Percentiles rank a stretch among this genome's conserved stretches.
Conservation (phyloP, 371 early-diverging fungal genomes). For the Parasitella parasitica region DNA sequence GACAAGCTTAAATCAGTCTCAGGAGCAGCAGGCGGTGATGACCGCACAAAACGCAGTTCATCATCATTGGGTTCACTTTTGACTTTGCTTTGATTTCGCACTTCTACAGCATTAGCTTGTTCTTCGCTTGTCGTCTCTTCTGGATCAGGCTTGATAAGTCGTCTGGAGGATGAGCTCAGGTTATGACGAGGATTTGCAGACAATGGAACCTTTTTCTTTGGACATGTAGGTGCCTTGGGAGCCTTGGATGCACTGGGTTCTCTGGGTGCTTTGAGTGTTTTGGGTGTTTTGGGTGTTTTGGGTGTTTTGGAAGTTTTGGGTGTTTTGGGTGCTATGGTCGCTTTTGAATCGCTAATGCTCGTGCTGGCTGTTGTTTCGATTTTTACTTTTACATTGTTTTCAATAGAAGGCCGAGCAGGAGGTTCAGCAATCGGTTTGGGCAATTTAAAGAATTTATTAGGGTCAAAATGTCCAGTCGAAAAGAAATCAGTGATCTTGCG, state of each 20-base stretch:
- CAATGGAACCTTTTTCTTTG: background rate
- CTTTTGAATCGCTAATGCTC: too few relatives aligned
- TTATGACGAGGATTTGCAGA: background rate
- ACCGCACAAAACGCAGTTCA: background rate
- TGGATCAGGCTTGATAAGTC: background rate
- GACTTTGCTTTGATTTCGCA: background rate
- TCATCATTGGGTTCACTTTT: background rate
- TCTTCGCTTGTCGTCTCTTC: background rate
- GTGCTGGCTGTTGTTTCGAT: too few relatives aligned
- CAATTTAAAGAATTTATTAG: background rate
- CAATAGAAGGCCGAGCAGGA: too few relatives aligned
- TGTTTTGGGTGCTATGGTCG: too few relatives aligned
- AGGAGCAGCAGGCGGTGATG: background rate
- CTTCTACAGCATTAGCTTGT: background rate
- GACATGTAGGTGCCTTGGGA: too few relatives aligned
- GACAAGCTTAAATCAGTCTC: background rate
- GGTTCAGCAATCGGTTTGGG: background rate
- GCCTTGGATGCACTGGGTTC: too few relatives aligned
- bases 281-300: too few relatives aligned
- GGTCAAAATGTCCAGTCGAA: background rate
- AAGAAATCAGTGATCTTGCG: background rate
- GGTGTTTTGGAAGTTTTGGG: too few relatives aligned
- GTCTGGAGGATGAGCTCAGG: background rate
- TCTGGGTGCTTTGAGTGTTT: too few relatives aligned
- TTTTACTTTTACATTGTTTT: background rate